Evolutionary conservation across 768 basidiomycete genomes (phyloP), one percentile per base, ranked within the genome.

Genomic region (Trametes cubensis): DNA sequence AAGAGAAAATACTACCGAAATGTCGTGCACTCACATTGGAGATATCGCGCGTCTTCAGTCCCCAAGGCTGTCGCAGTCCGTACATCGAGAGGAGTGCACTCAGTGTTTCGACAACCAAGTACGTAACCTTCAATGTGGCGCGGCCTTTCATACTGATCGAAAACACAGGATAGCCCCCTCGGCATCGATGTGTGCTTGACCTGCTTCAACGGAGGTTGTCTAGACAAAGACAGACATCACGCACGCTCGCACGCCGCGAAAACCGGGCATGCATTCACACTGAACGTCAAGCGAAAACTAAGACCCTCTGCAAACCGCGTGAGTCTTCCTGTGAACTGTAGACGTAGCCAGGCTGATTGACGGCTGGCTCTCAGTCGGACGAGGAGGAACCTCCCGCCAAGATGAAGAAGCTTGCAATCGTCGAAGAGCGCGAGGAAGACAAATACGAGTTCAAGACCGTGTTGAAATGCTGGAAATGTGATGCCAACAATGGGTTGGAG

Each of bases 81-180:
- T 94, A 0, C 88, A 95, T 67, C 78, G 95, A 8, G 94, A 97
- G 75, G 95, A 98, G 74, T 99, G 96, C 71, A 97, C 95, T 0
- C 94, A 95, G 61, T 99, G 96, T 71, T 99, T 98, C 72, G 95
- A 98, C 74, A 86, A 85, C 69, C 95, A 98, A 85, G 94, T 89
- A 21, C 30, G 61, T 73, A 20, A 52, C 34, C 50, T 28, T 5
- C 40, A 1, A 21, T 30, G 18, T 17, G 11, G 45, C 11, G 20
- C 48, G 3, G 11, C 23, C n/a, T 25, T 28, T 11, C 40, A 46
- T 52, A 45, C 23, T 58, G 52, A 56, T 20, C 6, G 13, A 5
- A 17, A 4, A 14, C 53, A n/a, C 67, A 95, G 90, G 94, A 95
- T 71, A 75, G 77, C 3, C 80, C 86, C 0, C 74, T 79, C 14